Evolutionary conservation across 192 early-diverging fungal genomes (phyloP).

Genomic region (Coemansia interrupta): DNA sequence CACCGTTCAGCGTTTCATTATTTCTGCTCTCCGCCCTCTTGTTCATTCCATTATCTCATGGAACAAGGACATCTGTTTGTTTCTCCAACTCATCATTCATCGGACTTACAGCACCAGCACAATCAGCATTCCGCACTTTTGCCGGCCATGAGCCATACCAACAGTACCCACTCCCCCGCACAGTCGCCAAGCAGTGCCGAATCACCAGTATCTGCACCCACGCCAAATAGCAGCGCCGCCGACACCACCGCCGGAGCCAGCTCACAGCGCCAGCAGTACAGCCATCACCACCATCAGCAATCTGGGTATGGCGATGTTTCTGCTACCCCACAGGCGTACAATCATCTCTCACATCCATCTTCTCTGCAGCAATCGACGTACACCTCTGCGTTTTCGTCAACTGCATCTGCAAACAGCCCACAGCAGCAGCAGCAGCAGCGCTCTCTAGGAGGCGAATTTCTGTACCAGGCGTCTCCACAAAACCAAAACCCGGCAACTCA

Average conservation of each 20-base stretch:
- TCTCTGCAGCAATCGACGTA: constrained; percentile 29
- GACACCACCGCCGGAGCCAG: constrained; percentile 2
- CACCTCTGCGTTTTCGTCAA: constrained; percentile 30
- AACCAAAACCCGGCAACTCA: constrained; percentile 32
- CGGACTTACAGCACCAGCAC: constrained; percentile 22
- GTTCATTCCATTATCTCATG: constrained; percentile 18
- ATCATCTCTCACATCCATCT: constrained; percentile 25
- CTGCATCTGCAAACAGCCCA: constrained; percentile 14
- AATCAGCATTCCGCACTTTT: constrained; percentile 17
- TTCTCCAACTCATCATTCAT: constrained; percentile 22
- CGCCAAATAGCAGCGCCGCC: constrained; percentile 17
- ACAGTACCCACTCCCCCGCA: constrained; percentile 23
- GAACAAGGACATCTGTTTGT: constrained; percentile 44
- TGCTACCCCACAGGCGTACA: constrained; percentile 17
- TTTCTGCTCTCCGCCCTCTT: constrained; percentile 2
- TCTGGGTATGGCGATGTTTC: constrained; percentile 22
- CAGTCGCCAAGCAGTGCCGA: constrained; percentile 36
- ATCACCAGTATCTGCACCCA: constrained; percentile 25
- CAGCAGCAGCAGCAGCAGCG: constrained; percentile 15
- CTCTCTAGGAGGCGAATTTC: neutral
- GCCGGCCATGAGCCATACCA: constrained; percentile 44
- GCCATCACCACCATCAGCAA: constrained; percentile 15
- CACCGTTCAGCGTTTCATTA: neutral
- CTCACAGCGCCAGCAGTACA: constrained; percentile 6
- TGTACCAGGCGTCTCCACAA: constrained; percentile 36